Evolutionary conservation across 169 alveolate genomes (phyloP), one percentile per base, ranked within the genome.

Genomic region (Plasmodium chabaudi): DNA sequence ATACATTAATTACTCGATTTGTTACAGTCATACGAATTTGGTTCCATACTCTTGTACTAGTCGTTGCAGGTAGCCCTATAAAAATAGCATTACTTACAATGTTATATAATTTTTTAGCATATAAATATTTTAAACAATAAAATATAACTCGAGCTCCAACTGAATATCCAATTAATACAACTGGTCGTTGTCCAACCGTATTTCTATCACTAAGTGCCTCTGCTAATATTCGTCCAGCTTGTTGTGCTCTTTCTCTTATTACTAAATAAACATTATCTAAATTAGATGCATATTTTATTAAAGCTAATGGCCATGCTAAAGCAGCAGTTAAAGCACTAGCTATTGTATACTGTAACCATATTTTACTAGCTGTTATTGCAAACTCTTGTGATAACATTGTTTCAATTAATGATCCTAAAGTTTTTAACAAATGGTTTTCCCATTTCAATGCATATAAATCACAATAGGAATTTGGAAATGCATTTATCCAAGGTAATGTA

Each of bases 111-210:
- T 93, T 87, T 91, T 92, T 72, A 65, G 92, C 91, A 87, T 96
- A 90, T 63, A 97, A 92, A 55, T 94, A 95, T 91, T 95, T 94
- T 56, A 97, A 91, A 34, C 97, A 93, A 72, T 95, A 91, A 86
- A 93, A 93, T 25, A 97, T 94, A 44, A 95, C 98, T 6, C 98
- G 93, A 13, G 98, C 98, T 19, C 99, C 99, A 94, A 96, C 95
- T 87, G 97, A 91, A 92, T 95, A 96, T 34, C 99, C 99, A 17
- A 96, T 94, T 27, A 97, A 95, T 47, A 95, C 94, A 63, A 96
- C 97, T 0, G 98, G 99, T 21, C 99, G 88, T 72, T 96, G 95
- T 1, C 99, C 99, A 46, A 95, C 95, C 10, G 95, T 92, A 19
- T 75, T 92, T 60, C 63, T 92, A 73, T 95, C 96, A 56, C 95